phyloP scores from a whole-genome alignment of 441 rosid genomes.

The Populus hybrid region DNA sequence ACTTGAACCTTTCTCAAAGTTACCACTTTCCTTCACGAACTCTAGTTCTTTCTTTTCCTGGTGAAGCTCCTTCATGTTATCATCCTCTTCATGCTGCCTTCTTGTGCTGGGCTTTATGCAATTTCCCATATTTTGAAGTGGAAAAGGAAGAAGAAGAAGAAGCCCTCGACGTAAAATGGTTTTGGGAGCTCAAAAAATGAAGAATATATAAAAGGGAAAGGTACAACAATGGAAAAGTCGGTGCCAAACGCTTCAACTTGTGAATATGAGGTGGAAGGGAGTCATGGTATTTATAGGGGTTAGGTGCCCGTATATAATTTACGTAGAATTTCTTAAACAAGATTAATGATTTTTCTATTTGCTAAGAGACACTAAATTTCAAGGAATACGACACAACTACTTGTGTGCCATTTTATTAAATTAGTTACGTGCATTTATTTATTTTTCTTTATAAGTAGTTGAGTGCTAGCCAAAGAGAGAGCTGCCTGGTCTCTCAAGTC shows the following conservation, averaged over 20 bases:
- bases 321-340: background rate
- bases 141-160: background rate
- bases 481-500: too few species aligned
- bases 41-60: slow-evolving; percentile 12
- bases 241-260: background rate
- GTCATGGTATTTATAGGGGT: slow-evolving; percentile 19
- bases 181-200: background rate
- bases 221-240: background rate
- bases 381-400: background rate
- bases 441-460: background rate
- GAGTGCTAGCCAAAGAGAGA: background rate
- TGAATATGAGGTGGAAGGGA: slow-evolving; percentile 22
- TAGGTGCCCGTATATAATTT: background rate
- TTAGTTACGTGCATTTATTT: background rate
- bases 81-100: slow-evolving; percentile 25
- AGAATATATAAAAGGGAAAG: background rate
- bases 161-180: background rate
- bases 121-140: slow-evolving; percentile 53
- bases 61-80: slow-evolving; percentile 10
- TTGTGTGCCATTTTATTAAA: background rate
- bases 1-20: slow-evolving; percentile 25
- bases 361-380: background rate
- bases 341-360: slow-evolving; percentile 13
- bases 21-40: slow-evolving; percentile 19
- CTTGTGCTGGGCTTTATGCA: slow-evolving; percentile 40